phyloP scores from a whole-genome alignment of 805 yeast species.

The Sugiyamaella americana region DNA sequence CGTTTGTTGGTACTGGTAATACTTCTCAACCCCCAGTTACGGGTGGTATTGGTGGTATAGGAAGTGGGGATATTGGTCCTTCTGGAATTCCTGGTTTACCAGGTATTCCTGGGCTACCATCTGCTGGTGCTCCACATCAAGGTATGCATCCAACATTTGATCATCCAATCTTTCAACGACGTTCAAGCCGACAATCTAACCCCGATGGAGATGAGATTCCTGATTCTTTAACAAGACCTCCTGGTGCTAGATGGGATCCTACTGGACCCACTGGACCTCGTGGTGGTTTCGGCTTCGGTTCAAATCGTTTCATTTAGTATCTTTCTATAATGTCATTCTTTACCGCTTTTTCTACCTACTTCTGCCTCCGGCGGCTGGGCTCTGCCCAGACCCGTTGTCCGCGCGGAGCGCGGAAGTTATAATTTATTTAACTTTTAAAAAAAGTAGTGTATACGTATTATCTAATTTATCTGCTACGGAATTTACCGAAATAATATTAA shows the following conservation, averaged over 20 bases:
- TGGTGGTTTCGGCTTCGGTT: slow-evolving; percentile 14
- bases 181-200: slow-evolving; percentile 14
- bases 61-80: slow-evolving; percentile 10
- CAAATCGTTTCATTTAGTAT: slow-evolving; percentile 18
- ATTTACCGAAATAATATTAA: no score
- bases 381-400: no score
- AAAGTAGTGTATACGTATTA: no score
- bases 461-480: no score
- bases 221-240: slow-evolving; percentile 28
- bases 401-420: no score
- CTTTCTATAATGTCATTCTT: no score
- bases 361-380: no score
- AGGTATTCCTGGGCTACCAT: slow-evolving; percentile 13
- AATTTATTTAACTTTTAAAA: no score
- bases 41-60: no score
- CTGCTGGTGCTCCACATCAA: slow-evolving; percentile 15
- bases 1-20: slow-evolving; percentile 22
- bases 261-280: slow-evolving; percentile 26
- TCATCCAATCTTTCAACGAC: slow-evolving; percentile 26
- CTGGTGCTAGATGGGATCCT: slow-evolving; percentile 38
- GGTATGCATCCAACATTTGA: slow-evolving; percentile 33
- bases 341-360: no score
- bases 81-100: slow-evolving; percentile 15
- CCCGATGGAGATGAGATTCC: slow-evolving; percentile 10
- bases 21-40: no score